phyloP scores from a whole-genome alignment of 345 rosid genomes.

The Litchi chinensis region DNA sequence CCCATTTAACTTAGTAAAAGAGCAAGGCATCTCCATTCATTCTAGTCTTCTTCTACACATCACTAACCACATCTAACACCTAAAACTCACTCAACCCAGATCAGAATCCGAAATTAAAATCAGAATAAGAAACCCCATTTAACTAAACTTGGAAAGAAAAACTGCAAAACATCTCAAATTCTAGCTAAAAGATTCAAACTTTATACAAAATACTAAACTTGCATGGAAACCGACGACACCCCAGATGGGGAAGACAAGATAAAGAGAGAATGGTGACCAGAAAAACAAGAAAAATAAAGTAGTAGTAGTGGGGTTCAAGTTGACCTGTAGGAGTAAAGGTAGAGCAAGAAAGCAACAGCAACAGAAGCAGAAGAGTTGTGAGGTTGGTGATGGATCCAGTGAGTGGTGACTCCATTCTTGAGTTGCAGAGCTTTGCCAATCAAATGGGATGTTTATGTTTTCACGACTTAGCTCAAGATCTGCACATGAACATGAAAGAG shows the following conservation, averaged over 20 bases:
- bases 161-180: background rate
- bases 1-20: background rate
- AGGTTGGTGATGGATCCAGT: conserved; percentile 5
- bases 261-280: background rate
- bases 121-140: background rate
- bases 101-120: conserved; percentile 20
- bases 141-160: background rate
- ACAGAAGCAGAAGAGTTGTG: background rate
- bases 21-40: background rate
- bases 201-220: background rate
- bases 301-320: background rate
- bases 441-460: background rate
- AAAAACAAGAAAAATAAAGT: conserved; percentile 13
- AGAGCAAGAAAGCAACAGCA: background rate
- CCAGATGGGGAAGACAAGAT: conserved; percentile 25
- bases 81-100: conserved; percentile 9
- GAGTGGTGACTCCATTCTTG: background rate
- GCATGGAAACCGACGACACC: background rate
- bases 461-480: background rate
- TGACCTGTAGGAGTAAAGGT: background rate
- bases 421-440: background rate
- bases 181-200: background rate
- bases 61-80: background rate
- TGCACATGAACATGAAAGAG: background rate
- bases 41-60: background rate